Evolutionary conservation across 805 yeast genomes (phyloP), one percentile per base, ranked within the genome.

Genomic region (Yamadazyma insecticola): DNA sequence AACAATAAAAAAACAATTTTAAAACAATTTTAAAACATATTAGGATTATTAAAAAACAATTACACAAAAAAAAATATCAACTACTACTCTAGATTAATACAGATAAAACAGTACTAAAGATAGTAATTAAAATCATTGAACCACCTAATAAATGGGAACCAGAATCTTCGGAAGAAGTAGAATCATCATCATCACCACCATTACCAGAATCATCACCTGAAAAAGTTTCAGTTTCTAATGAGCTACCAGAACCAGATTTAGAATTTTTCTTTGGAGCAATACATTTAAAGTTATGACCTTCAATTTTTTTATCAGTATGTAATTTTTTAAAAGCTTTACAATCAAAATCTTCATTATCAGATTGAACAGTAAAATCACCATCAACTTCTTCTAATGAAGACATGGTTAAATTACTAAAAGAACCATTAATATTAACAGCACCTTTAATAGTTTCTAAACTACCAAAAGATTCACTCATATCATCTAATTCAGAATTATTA

Each of bases 241-340:
- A 37, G 13, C 35, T 32, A 6, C 41, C 25, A 16, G 50, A 28
- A n/a, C 50, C 43, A 22, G 43, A 26, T 22, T 41, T 21, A 11
- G 50, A 27, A 12, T 53, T 34, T 28, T 51, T 49, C 27, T 50
- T 33, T 26, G 65, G 64, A 22, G 63, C 48, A 14, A 63, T 42
- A 51, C 71, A 65, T 45, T 51, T 55, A 52, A 48, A 63, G 60
- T 64, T 63, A 55, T 65, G 67, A 33, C 71, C 71, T 48, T 61
- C 55, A 40, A 64, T 63, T 42, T 53, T 55, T 31, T 51, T 48
- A 29, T 33, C 37, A 26, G 45, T 34, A 40, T 54, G 53, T 47
- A 58, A 59, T 39, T 49, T 44, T 43, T 63, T 48, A 49, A 61
- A 63, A 19, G 36, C 53, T 16, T 46, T 29, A 47, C 71, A 65